phyloP scores from a whole-genome alignment of 2,329 filamentous ascomycete genomes.

The Domatiomyces catenatus region DNA sequence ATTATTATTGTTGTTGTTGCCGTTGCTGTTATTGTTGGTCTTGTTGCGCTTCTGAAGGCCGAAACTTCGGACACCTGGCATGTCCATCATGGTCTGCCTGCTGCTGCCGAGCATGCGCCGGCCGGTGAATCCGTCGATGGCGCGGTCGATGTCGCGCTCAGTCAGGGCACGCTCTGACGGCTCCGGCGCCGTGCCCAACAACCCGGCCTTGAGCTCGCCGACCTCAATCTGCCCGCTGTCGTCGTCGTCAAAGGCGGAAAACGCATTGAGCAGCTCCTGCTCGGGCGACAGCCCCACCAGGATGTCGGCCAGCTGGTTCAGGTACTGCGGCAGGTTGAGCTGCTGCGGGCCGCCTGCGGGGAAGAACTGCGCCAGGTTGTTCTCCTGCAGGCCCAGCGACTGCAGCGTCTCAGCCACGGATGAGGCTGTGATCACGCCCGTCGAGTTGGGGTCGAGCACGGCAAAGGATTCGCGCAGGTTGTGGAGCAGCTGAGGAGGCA shows the following conservation, averaged over 20 bases:
- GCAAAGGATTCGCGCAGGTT: conserved; percentile 86
- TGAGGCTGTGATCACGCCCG: conserved; percentile 64
- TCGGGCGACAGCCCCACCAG: conserved; percentile 61
- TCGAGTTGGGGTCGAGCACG: conserved; percentile 77
- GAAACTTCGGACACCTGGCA: conserved; percentile 13
- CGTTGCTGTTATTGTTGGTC: conserved; percentile 57
- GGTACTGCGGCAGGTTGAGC: conserved; percentile 69
- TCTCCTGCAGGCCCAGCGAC: conserved; percentile 54
- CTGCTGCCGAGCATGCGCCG: conserved; percentile 69
- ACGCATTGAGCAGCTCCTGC: conserved; percentile 70
- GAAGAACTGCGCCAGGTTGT: conserved; percentile 68
- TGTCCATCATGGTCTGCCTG: conserved; percentile 29
- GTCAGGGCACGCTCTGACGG: conserved; percentile 49
- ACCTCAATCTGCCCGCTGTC: conserved; percentile 88
- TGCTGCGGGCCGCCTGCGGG: conserved; percentile 54
- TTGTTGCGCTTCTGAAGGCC: conserved; percentile 33
- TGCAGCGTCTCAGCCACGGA: conserved; percentile 72
- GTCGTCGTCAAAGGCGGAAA: conserved; percentile 89
- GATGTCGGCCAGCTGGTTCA: conserved; percentile 64
- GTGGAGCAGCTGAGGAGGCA: conserved; percentile 69
- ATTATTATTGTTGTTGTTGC: conserved; percentile 56
- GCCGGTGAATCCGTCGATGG: conserved; percentile 75
- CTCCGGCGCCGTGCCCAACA: conserved; percentile 69
- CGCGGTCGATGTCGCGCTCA: conserved; percentile 64
- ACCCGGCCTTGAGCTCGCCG: conserved; percentile 62